Evolutionary conservation across 73 alveolate species (phyloP).

Genomic region (Paramecium tetraurelia): DNA sequence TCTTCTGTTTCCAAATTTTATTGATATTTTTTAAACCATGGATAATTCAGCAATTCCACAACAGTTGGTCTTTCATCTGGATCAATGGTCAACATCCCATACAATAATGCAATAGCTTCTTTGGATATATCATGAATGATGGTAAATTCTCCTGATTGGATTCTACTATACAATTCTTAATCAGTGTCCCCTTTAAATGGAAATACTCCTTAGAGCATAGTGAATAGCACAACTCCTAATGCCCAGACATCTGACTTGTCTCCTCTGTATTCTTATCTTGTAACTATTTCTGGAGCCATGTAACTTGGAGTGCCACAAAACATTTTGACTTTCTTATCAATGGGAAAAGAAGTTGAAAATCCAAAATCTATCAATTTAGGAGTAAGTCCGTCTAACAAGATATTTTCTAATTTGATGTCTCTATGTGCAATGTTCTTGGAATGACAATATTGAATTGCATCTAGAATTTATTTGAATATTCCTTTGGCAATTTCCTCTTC

Average conservation of each 20-base stretch:
- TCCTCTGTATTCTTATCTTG: slow-evolving; percentile 70
- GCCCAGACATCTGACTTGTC: slow-evolving; percentile 85
- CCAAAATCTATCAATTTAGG: slow-evolving; percentile 83
- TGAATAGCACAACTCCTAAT: slow-evolving; percentile 72
- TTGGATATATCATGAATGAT: slow-evolving; percentile 54
- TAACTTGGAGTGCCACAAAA: slow-evolving; percentile 87
- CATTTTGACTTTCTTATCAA: slow-evolving; percentile 68
- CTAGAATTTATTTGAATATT: slow-evolving; percentile 71
- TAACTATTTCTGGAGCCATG: slow-evolving; percentile 89
- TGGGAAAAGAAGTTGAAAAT: slow-evolving; percentile 72
- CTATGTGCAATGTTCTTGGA: slow-evolving; percentile 79
- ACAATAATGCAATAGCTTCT: slow-evolving; percentile 54
- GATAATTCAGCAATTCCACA: slow-evolving; percentile 12
- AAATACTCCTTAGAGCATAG: slow-evolving; percentile 73
- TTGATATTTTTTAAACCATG: slow-evolving; percentile 31
- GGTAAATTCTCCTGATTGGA: slow-evolving; percentile 63
- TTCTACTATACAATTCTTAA: slow-evolving; percentile 66
- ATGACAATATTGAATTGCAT: slow-evolving; percentile 75
- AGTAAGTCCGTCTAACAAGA: slow-evolving; percentile 65
- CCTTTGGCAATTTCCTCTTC: background rate
- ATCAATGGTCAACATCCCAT: slow-evolving; percentile 60
- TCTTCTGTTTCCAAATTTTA: background rate
- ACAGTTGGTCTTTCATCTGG: slow-evolving; percentile 66
- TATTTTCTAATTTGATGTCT: slow-evolving; percentile 90
- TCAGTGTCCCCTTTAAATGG: slow-evolving; percentile 77